Conservation (phyloP, 2,329 filamentous ascomycete genomes). For the Plectosphaerella sp. region DNA sequence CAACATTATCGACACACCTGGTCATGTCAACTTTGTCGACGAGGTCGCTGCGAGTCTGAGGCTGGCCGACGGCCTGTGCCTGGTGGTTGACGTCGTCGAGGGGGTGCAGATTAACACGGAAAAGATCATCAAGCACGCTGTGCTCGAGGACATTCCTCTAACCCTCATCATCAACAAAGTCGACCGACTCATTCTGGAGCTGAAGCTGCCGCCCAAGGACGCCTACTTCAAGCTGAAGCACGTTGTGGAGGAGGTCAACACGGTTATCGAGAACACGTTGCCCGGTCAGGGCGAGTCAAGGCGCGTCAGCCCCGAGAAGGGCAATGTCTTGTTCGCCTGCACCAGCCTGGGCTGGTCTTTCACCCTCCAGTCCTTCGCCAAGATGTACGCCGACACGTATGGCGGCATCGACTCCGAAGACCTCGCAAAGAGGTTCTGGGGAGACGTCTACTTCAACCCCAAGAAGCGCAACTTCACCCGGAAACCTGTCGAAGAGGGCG, state of each 20-base stretch:
- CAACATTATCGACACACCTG: conserved; percentile 93
- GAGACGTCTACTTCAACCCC: conserved; percentile 94
- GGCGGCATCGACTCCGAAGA: conserved; percentile 76
- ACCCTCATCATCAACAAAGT: conserved; percentile 96
- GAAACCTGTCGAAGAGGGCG: conserved; percentile 74
- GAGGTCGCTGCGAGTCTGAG: conserved; percentile 87
- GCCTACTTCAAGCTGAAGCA: conserved; percentile 99
- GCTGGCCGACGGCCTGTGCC: conserved; percentile 83
- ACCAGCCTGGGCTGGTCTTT: conserved; percentile 96
- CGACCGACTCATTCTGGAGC: conserved; percentile 88
- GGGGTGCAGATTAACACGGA: conserved; percentile 99
- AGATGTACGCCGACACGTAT: conserved; percentile 91
- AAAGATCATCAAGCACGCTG: conserved; percentile 93
- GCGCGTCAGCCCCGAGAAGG: conserved; percentile 89
- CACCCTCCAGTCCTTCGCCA: conserved; percentile 87
- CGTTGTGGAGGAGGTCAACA: conserved; percentile 98
- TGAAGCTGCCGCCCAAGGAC: conserved; percentile 90
- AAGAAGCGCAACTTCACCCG: conserved; percentile 85
- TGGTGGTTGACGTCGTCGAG: conserved; percentile 95
- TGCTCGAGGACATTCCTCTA: conserved; percentile 82
- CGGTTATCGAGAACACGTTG: conserved; percentile 81
- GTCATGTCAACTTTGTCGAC: conserved; percentile 97
- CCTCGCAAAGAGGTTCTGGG: conserved; percentile 85
- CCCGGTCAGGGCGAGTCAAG: conserved; percentile 75
- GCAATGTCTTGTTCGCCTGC: conserved; percentile 96